Evolutionary conservation across 225 moss, liverwort and hornwort species (phyloP).

Genomic region (Antitrichia curtipendula): DNA sequence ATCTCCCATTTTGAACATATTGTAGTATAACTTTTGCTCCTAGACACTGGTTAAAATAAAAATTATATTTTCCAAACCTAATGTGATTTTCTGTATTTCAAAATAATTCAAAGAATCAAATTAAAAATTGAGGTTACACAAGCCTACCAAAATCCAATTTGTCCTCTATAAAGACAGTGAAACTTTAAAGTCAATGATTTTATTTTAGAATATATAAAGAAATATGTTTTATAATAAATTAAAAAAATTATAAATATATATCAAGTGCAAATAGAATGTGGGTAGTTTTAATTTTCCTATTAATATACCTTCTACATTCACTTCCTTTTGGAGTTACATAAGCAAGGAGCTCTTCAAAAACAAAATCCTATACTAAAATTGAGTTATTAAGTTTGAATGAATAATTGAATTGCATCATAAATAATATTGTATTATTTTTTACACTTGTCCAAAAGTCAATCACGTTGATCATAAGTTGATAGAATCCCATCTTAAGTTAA

Average conservation of each 20-base stretch:
- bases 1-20: not conserved
- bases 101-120: too few species aligned
- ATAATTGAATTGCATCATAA: not conserved
- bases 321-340: not conserved
- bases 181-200: not conserved
- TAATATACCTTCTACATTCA: not conserved
- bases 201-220: not conserved
- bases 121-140: not conserved
- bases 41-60: fast-evolving
- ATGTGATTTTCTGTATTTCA: fast-evolving
- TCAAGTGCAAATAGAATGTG: not conserved
- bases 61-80: fast-evolving
- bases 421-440: not conserved
- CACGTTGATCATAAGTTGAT: fast-evolving
- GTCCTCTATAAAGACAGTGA: fast-evolving
- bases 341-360: not conserved
- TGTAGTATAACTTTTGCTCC: fast-evolving
- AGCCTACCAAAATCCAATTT: not conserved
- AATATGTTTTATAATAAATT: not conserved
- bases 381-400: not conserved
- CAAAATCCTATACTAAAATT: not conserved
- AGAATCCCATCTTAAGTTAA: not conserved
- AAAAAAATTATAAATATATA: not conserved
- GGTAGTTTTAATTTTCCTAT: not conserved
- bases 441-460: not conserved